phyloP scores from a whole-genome alignment of 495 filamentous ascomycete species.

The Penicillium cosmopolitanum region DNA sequence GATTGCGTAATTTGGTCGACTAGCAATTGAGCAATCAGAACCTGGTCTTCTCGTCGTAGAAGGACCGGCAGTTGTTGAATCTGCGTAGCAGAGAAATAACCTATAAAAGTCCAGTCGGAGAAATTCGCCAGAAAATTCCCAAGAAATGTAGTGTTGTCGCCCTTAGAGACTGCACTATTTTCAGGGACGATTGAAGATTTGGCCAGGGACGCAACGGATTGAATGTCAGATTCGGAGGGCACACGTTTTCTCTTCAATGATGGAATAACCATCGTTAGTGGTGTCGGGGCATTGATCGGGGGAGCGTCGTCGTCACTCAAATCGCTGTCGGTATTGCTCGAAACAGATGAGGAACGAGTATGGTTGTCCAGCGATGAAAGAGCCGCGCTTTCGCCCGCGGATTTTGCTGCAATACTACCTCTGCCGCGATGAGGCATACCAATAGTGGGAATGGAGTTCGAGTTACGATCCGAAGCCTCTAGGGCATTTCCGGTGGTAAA shows the following conservation, averaged over 20 bases:
- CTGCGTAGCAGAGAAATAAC: conserved; percentile 46
- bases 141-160: conserved; percentile 44
- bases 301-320: conserved; percentile 37
- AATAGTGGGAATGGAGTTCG: conserved; percentile 44
- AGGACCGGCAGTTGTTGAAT: conserved; percentile 38
- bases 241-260: conserved; percentile 48
- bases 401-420: conserved; percentile 12
- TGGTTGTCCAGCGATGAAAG: conserved; percentile 10
- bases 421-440: conserved; percentile 40
- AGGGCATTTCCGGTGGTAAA: conserved; percentile 33
- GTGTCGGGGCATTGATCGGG: conserved; percentile 27
- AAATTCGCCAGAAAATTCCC: conserved; percentile 51
- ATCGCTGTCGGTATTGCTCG: conserved; percentile 37
- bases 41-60: conserved; percentile 41
- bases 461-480: conserved; percentile 10
- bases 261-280: conserved; percentile 14
- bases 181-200: conserved; percentile 29
- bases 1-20: conserved; percentile 54
- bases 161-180: conserved; percentile 20
- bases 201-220: conserved; percentile 35
- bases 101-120: conserved; percentile 48
- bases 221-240: conserved; percentile 39
- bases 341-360: conserved; percentile 28
- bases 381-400: conserved; percentile 13
- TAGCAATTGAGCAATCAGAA: conserved; percentile 51